Evolutionary conservation across 2,329 filamentous ascomycete species (phyloP).

Genomic region (Beauveria scarabaeidicola): DNA sequence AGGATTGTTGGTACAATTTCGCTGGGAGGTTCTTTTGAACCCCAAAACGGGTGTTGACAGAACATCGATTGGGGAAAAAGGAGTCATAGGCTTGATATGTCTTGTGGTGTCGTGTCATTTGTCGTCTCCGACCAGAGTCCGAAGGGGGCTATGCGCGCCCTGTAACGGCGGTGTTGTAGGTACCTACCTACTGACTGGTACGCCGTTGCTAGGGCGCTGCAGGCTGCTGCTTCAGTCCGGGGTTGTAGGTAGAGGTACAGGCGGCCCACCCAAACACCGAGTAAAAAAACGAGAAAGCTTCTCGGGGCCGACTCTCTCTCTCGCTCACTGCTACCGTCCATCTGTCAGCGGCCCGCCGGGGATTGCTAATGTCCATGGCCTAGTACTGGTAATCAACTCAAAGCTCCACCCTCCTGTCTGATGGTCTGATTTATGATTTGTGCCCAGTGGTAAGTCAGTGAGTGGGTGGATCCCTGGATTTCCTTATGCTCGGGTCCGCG

Average conservation of each 20-base stretch:
- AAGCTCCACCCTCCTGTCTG: neutral
- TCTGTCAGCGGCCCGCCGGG: conserved; percentile 10
- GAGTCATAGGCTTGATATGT: neutral
- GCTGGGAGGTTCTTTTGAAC: too few relatives aligned
- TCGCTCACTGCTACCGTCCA: neutral
- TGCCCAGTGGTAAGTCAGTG: too few relatives aligned
- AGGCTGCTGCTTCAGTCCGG: neutral
- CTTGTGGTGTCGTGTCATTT: neutral
- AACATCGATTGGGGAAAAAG: neutral
- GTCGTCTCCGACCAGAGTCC: neutral
- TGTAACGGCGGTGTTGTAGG: neutral
- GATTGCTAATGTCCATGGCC: conserved; percentile 11
- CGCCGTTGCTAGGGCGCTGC: too few relatives aligned
- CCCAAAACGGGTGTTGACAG: too few relatives aligned
- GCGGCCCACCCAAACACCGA: neutral
- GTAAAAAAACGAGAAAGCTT: neutral
- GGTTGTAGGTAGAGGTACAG: too few relatives aligned
- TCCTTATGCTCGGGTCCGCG: conserved; percentile 22
- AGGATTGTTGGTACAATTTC: too few relatives aligned
- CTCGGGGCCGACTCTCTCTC: neutral
- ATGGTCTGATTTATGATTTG: too few relatives aligned
- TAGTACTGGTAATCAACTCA: conserved; percentile 3
- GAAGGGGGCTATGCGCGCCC: neutral
- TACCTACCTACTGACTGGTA: too few relatives aligned
- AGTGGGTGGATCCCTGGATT: neutral